phyloP scores from a whole-genome alignment of 2,329 filamentous ascomycete species.

The Albophoma yamanashiensis region DNA sequence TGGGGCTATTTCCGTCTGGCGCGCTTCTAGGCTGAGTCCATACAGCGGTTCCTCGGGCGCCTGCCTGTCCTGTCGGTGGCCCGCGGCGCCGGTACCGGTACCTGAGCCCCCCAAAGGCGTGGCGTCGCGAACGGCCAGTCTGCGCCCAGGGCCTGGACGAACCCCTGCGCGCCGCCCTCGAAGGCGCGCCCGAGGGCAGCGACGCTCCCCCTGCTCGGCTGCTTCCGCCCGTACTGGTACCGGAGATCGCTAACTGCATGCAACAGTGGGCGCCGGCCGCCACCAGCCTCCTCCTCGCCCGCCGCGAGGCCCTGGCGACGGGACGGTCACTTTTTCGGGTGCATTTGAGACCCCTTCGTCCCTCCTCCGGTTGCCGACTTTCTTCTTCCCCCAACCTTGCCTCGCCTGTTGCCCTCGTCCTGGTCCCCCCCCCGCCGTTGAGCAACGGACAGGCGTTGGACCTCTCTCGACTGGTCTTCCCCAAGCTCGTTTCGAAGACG shows the following conservation, averaged over 20 bases:
- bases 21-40: neutral
- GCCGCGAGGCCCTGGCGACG: neutral
- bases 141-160: neutral
- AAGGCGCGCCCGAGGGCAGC: neutral
- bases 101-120: neutral
- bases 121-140: neutral
- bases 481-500: neutral
- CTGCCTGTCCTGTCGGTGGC: neutral
- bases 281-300: neutral
- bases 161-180: neutral
- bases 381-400: neutral
- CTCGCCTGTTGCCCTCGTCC: neutral
- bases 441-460: neutral
- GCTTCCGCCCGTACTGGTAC: neutral
- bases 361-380: neutral
- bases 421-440: neutral
- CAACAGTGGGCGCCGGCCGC: neutral
- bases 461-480: neutral
- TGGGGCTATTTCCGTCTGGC: neutral
- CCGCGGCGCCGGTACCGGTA: neutral
- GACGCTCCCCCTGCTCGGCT: neutral
- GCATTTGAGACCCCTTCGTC: neutral
- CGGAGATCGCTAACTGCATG: slow-evolving; percentile 1
- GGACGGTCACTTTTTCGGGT: neutral
- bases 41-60: neutral